Percentiles rank a stretch among this genome's conserved stretches.
These are phyloP conservation scores for Helotiales sp. DNA, from an alignment of 2,329 filamentous ascomycete genomes.

Conservation along the genomic window DNA sequence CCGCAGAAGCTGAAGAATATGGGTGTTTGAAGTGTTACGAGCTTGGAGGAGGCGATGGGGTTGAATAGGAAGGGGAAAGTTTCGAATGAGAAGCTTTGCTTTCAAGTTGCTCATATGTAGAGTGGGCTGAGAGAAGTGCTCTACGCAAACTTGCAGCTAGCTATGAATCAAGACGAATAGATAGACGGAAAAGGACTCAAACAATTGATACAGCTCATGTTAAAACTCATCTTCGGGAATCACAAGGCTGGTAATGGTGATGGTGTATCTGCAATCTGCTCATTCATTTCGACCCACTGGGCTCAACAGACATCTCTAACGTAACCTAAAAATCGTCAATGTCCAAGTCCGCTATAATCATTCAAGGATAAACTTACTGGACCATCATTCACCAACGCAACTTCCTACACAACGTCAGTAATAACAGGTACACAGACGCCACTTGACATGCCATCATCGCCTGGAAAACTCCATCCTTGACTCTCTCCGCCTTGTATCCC, in stretches of 20 bases:
- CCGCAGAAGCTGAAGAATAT: too few species aligned
- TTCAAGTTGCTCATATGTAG: too few species aligned
- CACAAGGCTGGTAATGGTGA: background rate
- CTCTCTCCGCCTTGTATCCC: slow-evolving; percentile 72
- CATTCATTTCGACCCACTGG: slow-evolving; percentile 30
- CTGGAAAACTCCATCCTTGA: slow-evolving; percentile 96
- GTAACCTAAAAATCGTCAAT: slow-evolving; percentile 37
- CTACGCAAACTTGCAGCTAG: too few species aligned
- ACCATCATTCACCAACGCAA: slow-evolving; percentile 86
- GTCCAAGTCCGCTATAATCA: background rate
- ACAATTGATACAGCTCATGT: too few species aligned
- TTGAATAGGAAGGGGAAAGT: too few species aligned
- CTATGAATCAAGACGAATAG: too few species aligned
- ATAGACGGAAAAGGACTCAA: too few species aligned
- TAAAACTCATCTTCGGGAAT: too few species aligned
- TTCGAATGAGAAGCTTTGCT: too few species aligned
- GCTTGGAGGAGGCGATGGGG: too few species aligned
- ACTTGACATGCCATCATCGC: slow-evolving; percentile 78
- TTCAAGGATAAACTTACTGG: slow-evolving; percentile 55
- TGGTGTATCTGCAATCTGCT: background rate
- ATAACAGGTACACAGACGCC: background rate
- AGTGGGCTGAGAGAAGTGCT: too few species aligned
- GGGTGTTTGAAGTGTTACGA: too few species aligned
- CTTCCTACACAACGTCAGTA: slow-evolving; percentile 55
- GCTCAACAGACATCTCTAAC: slow-evolving; percentile 39